phyloP scores from a whole-genome alignment of 2,329 filamentous ascomycete species.

The Scedosporium dehoogii region DNA sequence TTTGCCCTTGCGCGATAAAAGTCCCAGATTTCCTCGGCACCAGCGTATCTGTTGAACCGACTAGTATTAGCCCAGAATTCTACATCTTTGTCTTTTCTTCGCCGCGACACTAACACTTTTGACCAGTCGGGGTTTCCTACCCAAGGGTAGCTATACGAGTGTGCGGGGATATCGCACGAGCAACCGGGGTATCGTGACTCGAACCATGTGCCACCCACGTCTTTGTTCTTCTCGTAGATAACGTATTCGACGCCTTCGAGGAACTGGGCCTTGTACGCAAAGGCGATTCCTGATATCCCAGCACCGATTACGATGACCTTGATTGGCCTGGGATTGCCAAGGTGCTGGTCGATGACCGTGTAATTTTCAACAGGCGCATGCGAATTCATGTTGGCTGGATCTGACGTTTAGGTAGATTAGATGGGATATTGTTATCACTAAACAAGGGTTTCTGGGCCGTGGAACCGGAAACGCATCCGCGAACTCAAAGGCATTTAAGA shows the following conservation, averaged over 20 bases:
- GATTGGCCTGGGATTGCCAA: neutral
- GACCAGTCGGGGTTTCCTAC: constrained; percentile 3
- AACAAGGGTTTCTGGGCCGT: neutral
- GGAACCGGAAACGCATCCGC: neutral
- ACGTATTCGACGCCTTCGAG: constrained; percentile 7
- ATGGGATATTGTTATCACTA: neutral
- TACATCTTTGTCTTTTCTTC: no score
- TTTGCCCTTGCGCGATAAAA: constrained; percentile 1
- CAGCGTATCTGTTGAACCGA: neutral
- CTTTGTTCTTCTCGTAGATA: constrained; percentile 12
- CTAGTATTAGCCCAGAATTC: neutral
- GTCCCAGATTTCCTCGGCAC: constrained; percentile 5
- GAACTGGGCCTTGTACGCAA: constrained; percentile 3
- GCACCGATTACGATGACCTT: constrained; percentile 4
- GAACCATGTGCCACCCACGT: constrained; percentile 11
- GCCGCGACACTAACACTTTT: neutral
- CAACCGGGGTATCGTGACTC: constrained; percentile 12
- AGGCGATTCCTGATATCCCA: constrained; percentile 4
- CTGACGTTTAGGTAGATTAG: neutral
- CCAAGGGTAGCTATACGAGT: constrained; percentile 6
- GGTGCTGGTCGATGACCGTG: neutral
- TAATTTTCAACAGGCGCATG: neutral
- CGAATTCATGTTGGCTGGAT: neutral
- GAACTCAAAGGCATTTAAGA: neutral
- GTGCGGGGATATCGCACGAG: constrained; percentile 8